Evolutionary conservation across 257 asterid species (phyloP).

Genomic region (Lycium barbarum): DNA sequence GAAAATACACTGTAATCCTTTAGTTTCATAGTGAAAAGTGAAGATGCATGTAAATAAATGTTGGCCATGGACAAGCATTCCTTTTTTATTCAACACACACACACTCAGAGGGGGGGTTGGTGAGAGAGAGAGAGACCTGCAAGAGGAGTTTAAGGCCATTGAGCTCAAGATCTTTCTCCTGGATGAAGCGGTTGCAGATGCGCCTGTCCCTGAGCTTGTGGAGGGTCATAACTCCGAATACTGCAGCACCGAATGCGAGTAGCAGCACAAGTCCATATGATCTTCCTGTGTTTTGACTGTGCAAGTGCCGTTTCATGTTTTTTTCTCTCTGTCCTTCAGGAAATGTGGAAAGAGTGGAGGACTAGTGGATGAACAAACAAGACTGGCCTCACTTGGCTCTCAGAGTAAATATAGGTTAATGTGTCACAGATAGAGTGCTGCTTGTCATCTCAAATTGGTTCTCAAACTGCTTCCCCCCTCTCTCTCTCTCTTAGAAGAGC

Average conservation of each 20-base stretch:
- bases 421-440: not conserved
- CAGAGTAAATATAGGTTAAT: slow-evolving; percentile 33
- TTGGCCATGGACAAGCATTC: not conserved
- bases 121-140: slow-evolving; percentile 52
- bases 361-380: slow-evolving; percentile 1
- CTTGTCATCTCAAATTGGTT: slow-evolving; percentile 38
- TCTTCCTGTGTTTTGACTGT: slow-evolving; percentile 39
- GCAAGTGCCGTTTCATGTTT: slow-evolving; percentile 36
- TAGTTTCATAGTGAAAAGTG: not conserved
- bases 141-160: slow-evolving; percentile 59
- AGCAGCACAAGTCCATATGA: slow-evolving; percentile 49
- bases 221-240: slow-evolving; percentile 59
- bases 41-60: not conserved
- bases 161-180: slow-evolving; percentile 58
- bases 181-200: slow-evolving; percentile 49
- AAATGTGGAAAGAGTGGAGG: not conserved
- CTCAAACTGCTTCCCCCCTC: slow-evolving; percentile 32
- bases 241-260: slow-evolving; percentile 58
- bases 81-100: not conserved
- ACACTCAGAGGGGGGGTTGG: not conserved
- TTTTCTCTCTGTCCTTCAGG: not conserved
- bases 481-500: slow-evolving; percentile 7
- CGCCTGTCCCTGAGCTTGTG: slow-evolving; percentile 63
- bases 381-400: slow-evolving; percentile 32
- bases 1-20: not conserved